Conservation (phyloP, 306 rosid genomes). For the Pyrus pyrifolia region DNA sequence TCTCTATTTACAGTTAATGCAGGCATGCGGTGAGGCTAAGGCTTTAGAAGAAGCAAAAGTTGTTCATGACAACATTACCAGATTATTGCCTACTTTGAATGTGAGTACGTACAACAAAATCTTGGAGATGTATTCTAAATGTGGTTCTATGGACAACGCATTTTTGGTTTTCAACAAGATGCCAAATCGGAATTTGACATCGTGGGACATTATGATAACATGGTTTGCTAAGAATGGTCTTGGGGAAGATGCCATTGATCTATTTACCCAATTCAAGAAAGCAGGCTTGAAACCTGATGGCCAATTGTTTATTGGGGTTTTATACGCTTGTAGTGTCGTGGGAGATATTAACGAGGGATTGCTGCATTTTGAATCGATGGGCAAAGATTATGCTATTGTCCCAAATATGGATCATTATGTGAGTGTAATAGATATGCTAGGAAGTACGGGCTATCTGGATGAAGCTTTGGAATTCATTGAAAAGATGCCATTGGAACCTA, state of each 20-base stretch:
- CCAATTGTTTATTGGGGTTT: constrained; percentile 56
- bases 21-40: constrained; percentile 50
- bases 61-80: constrained; percentile 35
- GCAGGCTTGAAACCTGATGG: constrained; percentile 64
- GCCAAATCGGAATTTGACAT: constrained; percentile 58
- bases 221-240: constrained; percentile 59
- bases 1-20: constrained; percentile 39
- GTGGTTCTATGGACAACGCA: constrained; percentile 73
- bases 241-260: constrained; percentile 71
- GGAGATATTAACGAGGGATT: constrained; percentile 65
- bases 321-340: constrained; percentile 48
- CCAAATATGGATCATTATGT: constrained; percentile 55
- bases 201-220: constrained; percentile 77
- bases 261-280: constrained; percentile 56
- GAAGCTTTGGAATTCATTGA: constrained; percentile 34
- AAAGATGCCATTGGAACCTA: no score
- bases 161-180: constrained; percentile 40
- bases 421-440: constrained; percentile 68
- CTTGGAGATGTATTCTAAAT: constrained; percentile 64
- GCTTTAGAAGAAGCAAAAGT: constrained; percentile 59
- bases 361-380: constrained; percentile 66
- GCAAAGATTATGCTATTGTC: constrained; percentile 50
- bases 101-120: constrained; percentile 60
- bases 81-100: constrained; percentile 37
- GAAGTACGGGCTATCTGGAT: constrained; percentile 58